Percentiles rank a stretch among this genome's conserved stretches.
These are phyloP conservation scores for Ceratobasidium sp. DNA, from an alignment of 1,284 basidiomycete genomes.

Conservation along the genomic window DNA sequence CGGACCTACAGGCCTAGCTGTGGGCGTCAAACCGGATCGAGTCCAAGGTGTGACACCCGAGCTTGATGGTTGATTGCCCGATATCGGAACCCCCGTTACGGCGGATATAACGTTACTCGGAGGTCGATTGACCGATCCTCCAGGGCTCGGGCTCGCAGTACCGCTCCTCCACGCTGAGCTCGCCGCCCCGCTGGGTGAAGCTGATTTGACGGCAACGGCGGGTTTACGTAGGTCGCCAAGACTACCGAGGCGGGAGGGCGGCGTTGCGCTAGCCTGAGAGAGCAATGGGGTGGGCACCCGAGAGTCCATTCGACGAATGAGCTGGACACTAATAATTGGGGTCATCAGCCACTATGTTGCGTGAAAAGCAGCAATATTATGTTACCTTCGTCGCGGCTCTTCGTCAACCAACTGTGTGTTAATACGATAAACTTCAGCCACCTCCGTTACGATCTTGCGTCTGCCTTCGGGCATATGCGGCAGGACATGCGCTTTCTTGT, in stretches of 20 bases:
- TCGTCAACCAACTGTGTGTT: conserved; percentile 83
- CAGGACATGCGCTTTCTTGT: conserved; percentile 73
- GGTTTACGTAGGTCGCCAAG: conserved; percentile 34
- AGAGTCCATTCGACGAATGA: conserved; percentile 80
- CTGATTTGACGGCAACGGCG: conserved; percentile 11
- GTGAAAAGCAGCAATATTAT: conserved; percentile 24
- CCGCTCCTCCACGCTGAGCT: conserved; percentile 21
- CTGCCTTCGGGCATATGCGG: conserved; percentile 81
- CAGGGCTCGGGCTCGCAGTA: background rate
- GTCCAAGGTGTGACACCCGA: conserved; percentile 35
- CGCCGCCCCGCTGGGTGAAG: background rate
- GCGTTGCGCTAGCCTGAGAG: conserved; percentile 53
- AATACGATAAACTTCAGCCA: conserved; percentile 78
- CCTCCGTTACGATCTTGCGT: conserved; percentile 79
- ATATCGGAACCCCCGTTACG: conserved; percentile 6
- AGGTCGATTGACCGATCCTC: background rate
- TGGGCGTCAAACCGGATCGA: conserved; percentile 10
- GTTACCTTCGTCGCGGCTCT: conserved; percentile 69
- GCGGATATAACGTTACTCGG: conserved; percentile 3
- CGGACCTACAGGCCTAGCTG: background rate
- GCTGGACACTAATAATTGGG: conserved; percentile 63
- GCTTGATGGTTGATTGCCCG: conserved; percentile 12
- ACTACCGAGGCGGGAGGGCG: conserved; percentile 34
- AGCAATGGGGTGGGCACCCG: conserved; percentile 74
- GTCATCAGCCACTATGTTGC: background rate